Evolutionary conservation across 2,329 filamentous ascomycete species (phyloP).

Genomic region (Zymoseptoria crescenta): DNA sequence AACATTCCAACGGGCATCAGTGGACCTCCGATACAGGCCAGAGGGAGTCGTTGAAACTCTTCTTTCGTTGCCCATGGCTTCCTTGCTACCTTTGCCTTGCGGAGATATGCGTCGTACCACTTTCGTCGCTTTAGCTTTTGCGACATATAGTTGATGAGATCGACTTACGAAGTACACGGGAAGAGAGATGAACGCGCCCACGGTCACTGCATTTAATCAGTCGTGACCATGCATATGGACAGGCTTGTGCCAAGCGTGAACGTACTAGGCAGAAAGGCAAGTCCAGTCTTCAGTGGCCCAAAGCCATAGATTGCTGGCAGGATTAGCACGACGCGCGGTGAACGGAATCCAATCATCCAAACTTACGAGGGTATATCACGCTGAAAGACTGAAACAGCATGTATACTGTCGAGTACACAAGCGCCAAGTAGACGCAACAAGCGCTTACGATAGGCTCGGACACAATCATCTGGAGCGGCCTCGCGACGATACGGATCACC

Average conservation of each 20-base stretch:
- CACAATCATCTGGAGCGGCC: slow-evolving; percentile 60
- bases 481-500: slow-evolving; percentile 56
- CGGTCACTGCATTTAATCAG: background rate
- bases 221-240: background rate
- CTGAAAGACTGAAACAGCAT: slow-evolving; percentile 27
- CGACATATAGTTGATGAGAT: no score
- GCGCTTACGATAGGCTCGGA: slow-evolving; percentile 64
- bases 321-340: background rate
- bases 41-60: slow-evolving; percentile 59
- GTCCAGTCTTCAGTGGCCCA: slow-evolving; percentile 7
- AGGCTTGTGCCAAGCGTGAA: background rate
- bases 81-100: slow-evolving; percentile 4
- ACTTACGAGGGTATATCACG: slow-evolving; percentile 6
- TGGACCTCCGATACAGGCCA: slow-evolving; percentile 61
- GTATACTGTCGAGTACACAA: slow-evolving; percentile 53
- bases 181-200: slow-evolving; percentile 6
- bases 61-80: slow-evolving; percentile 49
- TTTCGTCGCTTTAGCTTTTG: no score
- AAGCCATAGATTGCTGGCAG: slow-evolving; percentile 11
- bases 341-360: background rate
- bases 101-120: slow-evolving; percentile 10
- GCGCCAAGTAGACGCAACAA: slow-evolving; percentile 59
- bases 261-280: slow-evolving; percentile 7
- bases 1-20: slow-evolving; percentile 35
- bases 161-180: slow-evolving; percentile 1